Conservation (phyloP, 78 protist species). For the Protostelium mycophagum region DNA sequence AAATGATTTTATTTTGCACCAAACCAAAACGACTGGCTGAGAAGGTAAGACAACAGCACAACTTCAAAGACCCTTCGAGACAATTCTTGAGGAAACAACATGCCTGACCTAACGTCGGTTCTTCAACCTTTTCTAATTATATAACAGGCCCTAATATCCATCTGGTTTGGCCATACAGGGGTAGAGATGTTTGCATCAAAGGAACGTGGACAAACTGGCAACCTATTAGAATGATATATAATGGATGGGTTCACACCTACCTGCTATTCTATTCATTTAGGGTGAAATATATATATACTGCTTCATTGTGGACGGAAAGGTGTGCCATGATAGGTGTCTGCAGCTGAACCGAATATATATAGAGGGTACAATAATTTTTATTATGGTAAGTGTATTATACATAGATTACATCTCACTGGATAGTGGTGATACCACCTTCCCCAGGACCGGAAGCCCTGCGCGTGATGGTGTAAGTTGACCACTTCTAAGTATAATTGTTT, state of each 20-base stretch:
- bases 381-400: background rate
- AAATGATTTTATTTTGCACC: too few species aligned
- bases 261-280: background rate
- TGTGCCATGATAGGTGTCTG: background rate
- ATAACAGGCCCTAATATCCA: too few species aligned
- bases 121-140: too few species aligned
- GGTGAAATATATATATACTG: background rate
- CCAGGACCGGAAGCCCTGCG: background rate
- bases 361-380: background rate
- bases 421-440: background rate
- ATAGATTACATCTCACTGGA: background rate
- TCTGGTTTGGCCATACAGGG: too few species aligned
- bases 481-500: too few species aligned
- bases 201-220: background rate
- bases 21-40: too few species aligned
- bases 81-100: too few species aligned
- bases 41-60: too few species aligned
- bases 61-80: too few species aligned
- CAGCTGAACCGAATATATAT: background rate
- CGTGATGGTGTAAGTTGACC: too few species aligned
- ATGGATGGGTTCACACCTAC: background rate
- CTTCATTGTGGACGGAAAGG: background rate
- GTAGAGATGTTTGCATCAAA: background rate
- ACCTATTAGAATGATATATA: background rate
- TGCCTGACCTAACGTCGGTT: too few species aligned